Base-by-base conservation (phyloP, 306 rosid genomes). In the Rosa rugosa region DNA sequence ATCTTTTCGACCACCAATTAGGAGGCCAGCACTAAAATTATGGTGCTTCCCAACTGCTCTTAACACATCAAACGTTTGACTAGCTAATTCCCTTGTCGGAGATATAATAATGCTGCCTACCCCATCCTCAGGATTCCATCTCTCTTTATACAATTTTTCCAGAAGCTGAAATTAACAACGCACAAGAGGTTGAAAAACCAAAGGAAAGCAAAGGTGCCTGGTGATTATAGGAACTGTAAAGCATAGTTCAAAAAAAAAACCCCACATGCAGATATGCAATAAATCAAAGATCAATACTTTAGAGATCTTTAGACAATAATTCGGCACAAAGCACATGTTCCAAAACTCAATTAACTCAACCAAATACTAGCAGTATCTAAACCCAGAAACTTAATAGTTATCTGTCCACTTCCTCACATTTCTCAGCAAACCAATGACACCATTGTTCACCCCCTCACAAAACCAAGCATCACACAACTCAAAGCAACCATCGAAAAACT, bases 31-130 rank as follows among this genome's bases (percentile, higher is more conserved):
- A 89, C 97, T 95, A 77, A 95, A 84, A 65, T 76, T 86, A 81
- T 95, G 98, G 88, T 71, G 77, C 83, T 83, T 91, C 50, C 99
- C 99, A 42, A 91, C 84, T 59, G 66, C 20, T 73, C 83, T 90
- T 63, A 95, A 72, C 62, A 93, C 98, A 66, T 93, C 97, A 80
- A 95, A 95, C 20, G 86, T 71, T 79, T 95, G 97, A 66, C 73
- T 84, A 67, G 96, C 99, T 80, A 93, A 80, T 84, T 95, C 99
- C 83, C 99, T 88, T 10, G 98, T 91, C 20, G 98, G 96, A 49
- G 98, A 93, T 81, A 95, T 80, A 45, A 95, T 85, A 57, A 95
- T 95, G 88, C 97, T 77, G 70, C 97, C 99, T 6, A 95, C 99
- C 65, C 98, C 98, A 80, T 84, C 91, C 79, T 91, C 93, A 5